A percentile compares a stretch with the other conserved stretches of the same genome.
Conservation (phyloP, 306 rosid species). For the Trifolium repens region DNA sequence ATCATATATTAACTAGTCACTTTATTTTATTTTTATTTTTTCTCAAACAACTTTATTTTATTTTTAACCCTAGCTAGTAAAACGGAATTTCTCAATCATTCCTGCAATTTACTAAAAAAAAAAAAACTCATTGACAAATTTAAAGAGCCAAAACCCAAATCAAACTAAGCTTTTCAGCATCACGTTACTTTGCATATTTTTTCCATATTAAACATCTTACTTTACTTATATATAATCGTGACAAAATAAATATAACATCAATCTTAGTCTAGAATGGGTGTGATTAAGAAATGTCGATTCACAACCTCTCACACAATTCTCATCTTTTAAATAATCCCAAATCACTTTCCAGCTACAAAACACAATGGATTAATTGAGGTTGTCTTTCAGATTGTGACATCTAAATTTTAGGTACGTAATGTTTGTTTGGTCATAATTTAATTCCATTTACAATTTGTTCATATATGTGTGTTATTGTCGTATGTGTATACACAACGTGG, state of each 20-base stretch:
- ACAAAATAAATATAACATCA: constrained; percentile 7
- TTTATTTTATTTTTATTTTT: too few species aligned
- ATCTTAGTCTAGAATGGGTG: background rate
- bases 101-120: background rate
- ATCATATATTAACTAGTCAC: too few species aligned
- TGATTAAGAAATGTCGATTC: background rate
- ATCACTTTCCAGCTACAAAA: constrained; percentile 14
- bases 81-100: background rate
- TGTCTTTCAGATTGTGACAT: constrained; percentile 18
- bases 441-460: background rate
- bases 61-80: background rate
- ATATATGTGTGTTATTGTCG: background rate
- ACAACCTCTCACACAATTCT: constrained; percentile 15
- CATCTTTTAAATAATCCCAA: constrained; percentile 14
- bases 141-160: constrained; percentile 11
- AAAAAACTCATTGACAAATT: background rate
- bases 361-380: background rate
- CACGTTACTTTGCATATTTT: background rate
- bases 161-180: background rate
- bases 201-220: too few species aligned
- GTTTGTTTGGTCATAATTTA: background rate
- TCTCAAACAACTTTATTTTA: background rate
- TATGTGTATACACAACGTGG: background rate
- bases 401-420: background rate
- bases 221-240: background rate